These are phyloP conservation scores for Lasiodiplodia citricola DNA, from an alignment of 2,329 filamentous ascomycete species.

Conservation along the genomic window DNA sequence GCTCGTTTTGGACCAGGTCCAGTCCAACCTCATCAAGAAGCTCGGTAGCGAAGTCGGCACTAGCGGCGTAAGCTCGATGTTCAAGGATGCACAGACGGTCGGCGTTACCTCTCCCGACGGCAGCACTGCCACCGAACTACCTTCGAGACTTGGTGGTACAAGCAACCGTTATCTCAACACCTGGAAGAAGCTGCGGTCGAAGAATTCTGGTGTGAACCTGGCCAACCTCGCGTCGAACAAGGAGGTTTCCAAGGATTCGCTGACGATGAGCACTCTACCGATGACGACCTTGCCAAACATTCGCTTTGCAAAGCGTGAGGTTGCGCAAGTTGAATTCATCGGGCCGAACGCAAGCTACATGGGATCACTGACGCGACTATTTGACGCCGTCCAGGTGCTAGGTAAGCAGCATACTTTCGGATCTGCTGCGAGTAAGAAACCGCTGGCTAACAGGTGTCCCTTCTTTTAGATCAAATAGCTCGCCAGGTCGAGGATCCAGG, in stretches of 20 bases:
- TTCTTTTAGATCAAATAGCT: slow-evolving; percentile 80
- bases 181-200: slow-evolving; percentile 88
- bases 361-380: slow-evolving; percentile 84
- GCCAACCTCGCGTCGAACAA: slow-evolving; percentile 53
- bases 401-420: slow-evolving; percentile 62
- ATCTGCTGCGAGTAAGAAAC: background rate
- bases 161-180: slow-evolving; percentile 80
- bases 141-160: slow-evolving; percentile 15
- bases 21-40: slow-evolving; percentile 76
- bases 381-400: slow-evolving; percentile 89
- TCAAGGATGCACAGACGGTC: slow-evolving; percentile 67
- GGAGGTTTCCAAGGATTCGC: slow-evolving; percentile 60
- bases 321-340: slow-evolving; percentile 71
- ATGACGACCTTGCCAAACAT: slow-evolving; percentile 78
- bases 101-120: slow-evolving; percentile 37
- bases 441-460: background rate
- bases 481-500: slow-evolving; percentile 96
- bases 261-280: slow-evolving; percentile 58
- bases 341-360: slow-evolving; percentile 92
- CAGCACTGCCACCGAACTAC: slow-evolving; percentile 16
- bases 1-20: slow-evolving; percentile 82
- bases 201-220: slow-evolving; percentile 72
- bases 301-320: slow-evolving; percentile 73
- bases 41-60: slow-evolving; percentile 93
- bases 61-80: slow-evolving; percentile 72